These are phyloP conservation scores for Calocybe indica DNA, from an alignment of 768 basidiomycete genomes.

Conservation along the genomic window DNA sequence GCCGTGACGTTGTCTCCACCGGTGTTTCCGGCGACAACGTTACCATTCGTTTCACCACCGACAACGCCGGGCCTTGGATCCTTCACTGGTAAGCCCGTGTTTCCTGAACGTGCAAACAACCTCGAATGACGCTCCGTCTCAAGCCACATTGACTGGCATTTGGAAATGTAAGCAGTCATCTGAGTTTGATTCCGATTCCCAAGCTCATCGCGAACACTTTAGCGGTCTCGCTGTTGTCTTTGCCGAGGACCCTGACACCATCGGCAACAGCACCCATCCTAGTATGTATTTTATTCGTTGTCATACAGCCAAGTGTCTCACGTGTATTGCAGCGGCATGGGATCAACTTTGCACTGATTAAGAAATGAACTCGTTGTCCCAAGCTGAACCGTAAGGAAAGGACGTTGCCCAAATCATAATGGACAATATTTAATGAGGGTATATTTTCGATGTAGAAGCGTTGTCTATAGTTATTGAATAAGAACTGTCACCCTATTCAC, in stretches of 20 bases:
- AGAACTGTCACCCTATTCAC: too few species aligned
- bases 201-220: not conserved
- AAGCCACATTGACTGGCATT: conserved; percentile 5
- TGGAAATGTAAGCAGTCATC: conserved; percentile 1
- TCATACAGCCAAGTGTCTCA: not conserved
- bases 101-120: not conserved
- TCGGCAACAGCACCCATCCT: conserved; percentile 5
- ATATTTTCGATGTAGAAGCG: too few species aligned
- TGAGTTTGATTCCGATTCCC: not conserved
- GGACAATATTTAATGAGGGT: too few species aligned
- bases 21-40: conserved; percentile 16
- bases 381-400: too few species aligned
- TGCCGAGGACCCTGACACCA: conserved; percentile 9
- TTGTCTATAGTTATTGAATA: too few species aligned
- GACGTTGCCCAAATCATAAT: too few species aligned
- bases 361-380: too few species aligned
- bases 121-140: not conserved
- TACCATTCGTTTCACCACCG: conserved; percentile 8
- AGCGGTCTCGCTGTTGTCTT: conserved; percentile 10
- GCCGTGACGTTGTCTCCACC: conserved; percentile 7
- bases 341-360: too few species aligned
- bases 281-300: not conserved
- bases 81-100: conserved; percentile 2
- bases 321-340: too few species aligned
- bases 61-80: conserved; percentile 7